These are phyloP conservation scores for Collybiopsis confluens DNA, from an alignment of 768 basidiomycete genomes.

Conservation along the genomic window DNA sequence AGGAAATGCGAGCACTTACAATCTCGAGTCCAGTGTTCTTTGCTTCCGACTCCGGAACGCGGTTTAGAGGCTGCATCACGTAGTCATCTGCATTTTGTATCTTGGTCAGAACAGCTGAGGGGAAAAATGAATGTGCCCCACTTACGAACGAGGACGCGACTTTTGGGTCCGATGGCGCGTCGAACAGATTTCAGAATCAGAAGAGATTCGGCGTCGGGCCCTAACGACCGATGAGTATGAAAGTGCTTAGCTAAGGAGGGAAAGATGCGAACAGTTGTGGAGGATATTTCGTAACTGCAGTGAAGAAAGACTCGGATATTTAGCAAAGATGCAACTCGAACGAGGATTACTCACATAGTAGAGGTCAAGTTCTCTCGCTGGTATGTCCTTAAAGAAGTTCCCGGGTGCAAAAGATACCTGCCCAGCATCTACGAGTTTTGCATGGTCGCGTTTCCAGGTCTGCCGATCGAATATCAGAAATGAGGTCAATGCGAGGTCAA, in stretches of 20 bases:
- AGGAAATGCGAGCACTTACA: not conserved
- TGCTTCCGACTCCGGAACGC: not conserved
- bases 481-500: slow-evolving; percentile 11
- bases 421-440: slow-evolving; percentile 19
- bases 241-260: too few species aligned
- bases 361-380: slow-evolving; percentile 20
- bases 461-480: not conserved
- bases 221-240: not conserved
- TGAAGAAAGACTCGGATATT: not conserved
- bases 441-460: slow-evolving; percentile 13
- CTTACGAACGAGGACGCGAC: slow-evolving; percentile 28
- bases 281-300: slow-evolving; percentile 19
- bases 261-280: slow-evolving; percentile 21
- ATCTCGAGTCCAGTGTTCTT: not conserved
- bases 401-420: slow-evolving; percentile 24
- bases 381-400: slow-evolving; percentile 25
- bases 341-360: slow-evolving; percentile 27
- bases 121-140: not conserved
- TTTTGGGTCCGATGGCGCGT: slow-evolving; percentile 22
- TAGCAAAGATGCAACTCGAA: not conserved
- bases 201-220: slow-evolving; percentile 22
- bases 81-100: not conserved
- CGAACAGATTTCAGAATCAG: slow-evolving; percentile 25
- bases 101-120: not conserved
- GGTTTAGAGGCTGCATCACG: not conserved